Conservation (phyloP, 2,329 filamentous ascomycete species). For the Fonsecaea monophora region DNA sequence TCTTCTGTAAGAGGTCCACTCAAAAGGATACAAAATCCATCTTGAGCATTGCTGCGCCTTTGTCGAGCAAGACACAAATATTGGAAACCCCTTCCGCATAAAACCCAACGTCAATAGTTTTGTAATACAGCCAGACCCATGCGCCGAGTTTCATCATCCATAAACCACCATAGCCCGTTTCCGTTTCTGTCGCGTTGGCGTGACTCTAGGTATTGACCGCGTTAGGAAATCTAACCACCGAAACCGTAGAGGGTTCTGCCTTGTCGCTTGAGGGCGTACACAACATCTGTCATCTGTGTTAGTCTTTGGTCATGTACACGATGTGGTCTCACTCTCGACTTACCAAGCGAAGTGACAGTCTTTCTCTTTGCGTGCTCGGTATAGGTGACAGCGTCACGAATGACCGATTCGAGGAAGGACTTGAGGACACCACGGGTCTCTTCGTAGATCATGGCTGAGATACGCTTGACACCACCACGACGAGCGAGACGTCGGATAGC, state of each 20-base stretch:
- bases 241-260: slow-evolving; percentile 78
- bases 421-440: slow-evolving; percentile 83
- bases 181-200: slow-evolving; percentile 5
- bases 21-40: slow-evolving; percentile 20
- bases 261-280: slow-evolving; percentile 73
- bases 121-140: slow-evolving; percentile 26
- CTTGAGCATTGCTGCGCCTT: slow-evolving; percentile 20
- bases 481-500: slow-evolving; percentile 97
- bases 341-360: slow-evolving; percentile 70
- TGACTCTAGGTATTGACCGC: slow-evolving; percentile 7
- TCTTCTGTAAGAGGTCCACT: slow-evolving; percentile 20
- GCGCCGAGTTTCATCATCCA: slow-evolving; percentile 33
- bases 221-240: slow-evolving; percentile 67
- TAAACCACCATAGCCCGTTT: slow-evolving; percentile 34
- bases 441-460: slow-evolving; percentile 90
- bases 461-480: slow-evolving; percentile 99
- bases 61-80: slow-evolving; percentile 24
- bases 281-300: slow-evolving; percentile 56
- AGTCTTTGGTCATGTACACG: slow-evolving; percentile 4
- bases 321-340: slow-evolving; percentile 11
- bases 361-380: slow-evolving; percentile 84
- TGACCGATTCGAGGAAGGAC: slow-evolving; percentile 81
- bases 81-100: slow-evolving; percentile 7
- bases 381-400: slow-evolving; percentile 80
- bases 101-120: slow-evolving; percentile 25